These are phyloP conservation scores for Moesziomyces sp. DNA, from an alignment of 1,284 basidiomycete genomes.

Conservation along the genomic window DNA sequence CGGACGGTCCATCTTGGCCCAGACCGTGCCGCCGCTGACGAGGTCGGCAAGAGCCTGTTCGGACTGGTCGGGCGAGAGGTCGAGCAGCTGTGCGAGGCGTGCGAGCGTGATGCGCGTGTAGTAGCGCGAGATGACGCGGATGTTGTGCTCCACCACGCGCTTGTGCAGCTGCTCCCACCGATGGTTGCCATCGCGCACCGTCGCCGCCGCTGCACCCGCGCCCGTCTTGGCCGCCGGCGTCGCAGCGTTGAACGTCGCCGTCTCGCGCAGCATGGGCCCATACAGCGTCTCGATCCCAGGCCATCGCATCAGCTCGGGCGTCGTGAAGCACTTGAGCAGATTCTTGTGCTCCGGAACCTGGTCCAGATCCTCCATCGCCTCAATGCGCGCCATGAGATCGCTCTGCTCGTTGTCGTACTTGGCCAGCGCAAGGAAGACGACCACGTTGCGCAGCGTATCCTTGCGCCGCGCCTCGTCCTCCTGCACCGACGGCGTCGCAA, in stretches of 20 bases:
- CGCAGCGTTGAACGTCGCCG: constrained; percentile 77
- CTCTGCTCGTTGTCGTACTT: constrained; percentile 97
- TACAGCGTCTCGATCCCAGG: constrained; percentile 93
- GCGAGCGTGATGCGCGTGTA: constrained; percentile 90
- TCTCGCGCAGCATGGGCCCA: constrained; percentile 82
- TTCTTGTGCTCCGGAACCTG: constrained; percentile 89
- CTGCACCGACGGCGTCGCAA: constrained; percentile 93
- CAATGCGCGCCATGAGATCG: constrained; percentile 92
- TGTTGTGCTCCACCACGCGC: constrained; percentile 96
- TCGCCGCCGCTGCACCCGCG: constrained; percentile 3
- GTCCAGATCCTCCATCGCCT: constrained; percentile 74
- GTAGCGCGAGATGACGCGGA: constrained; percentile 92
- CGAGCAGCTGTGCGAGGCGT: constrained; percentile 86
- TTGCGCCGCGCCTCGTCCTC: constrained; percentile 69
- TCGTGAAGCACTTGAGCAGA: constrained; percentile 94
- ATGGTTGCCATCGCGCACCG: constrained; percentile 73
- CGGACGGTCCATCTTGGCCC: constrained; percentile 93
- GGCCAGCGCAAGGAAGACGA: constrained; percentile 92
- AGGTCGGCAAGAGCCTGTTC: constrained; percentile 88
- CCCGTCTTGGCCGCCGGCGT: not conserved
- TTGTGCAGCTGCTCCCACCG: constrained; percentile 96
- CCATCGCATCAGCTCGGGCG: constrained; percentile 96
- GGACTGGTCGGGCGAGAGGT: constrained; percentile 82
- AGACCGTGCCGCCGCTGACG: constrained; percentile 77
- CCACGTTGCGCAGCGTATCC: constrained; percentile 75